Percentiles rank a stretch among this genome's conserved stretches.
Evolutionary conservation across 2,329 filamentous ascomycete species (phyloP).

Genomic region (Cadophora luteo-olivacea): DNA sequence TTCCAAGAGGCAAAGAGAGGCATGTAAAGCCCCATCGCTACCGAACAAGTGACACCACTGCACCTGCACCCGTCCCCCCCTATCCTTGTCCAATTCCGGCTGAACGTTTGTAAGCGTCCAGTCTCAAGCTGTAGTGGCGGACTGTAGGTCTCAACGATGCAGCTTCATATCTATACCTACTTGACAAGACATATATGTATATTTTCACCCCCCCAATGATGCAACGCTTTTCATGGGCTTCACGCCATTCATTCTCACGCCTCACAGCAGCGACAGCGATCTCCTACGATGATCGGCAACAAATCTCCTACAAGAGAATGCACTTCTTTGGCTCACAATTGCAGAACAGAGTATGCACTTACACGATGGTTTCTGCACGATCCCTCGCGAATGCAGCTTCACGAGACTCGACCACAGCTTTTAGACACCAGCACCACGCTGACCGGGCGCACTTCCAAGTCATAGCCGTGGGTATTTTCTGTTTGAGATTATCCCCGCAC

Average conservation of each 20-base stretch:
- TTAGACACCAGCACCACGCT: conserved; percentile 9
- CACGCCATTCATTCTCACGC: conserved; percentile 3
- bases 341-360: conserved; percentile 3
- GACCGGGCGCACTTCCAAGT: conserved; percentile 11
- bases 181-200: not conserved
- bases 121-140: not conserved
- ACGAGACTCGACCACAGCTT: conserved; percentile 11
- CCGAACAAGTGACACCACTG: not conserved
- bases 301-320: conserved; percentile 3
- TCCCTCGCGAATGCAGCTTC: conserved; percentile 4
- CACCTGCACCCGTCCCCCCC: not conserved
- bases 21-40: conserved; percentile 4
- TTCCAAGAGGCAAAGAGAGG: not conserved
- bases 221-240: not conserved
- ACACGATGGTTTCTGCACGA: conserved; percentile 11
- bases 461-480: conserved; percentile 18
- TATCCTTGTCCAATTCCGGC: not conserved
- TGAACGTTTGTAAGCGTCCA: conserved; percentile 5
- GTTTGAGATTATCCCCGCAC: conserved; percentile 27
- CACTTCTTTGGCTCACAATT: conserved; percentile 1
- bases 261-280: conserved; percentile 12
- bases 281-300: not conserved
- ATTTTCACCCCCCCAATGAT: not conserved
- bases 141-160: not conserved
- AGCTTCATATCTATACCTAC: not conserved